A percentile compares a stretch with the other conserved stretches of the same genome.
These are phyloP conservation scores for Jaenimonas drosophilae DNA, from an alignment of 208 protist species.

Conservation along the genomic window DNA sequence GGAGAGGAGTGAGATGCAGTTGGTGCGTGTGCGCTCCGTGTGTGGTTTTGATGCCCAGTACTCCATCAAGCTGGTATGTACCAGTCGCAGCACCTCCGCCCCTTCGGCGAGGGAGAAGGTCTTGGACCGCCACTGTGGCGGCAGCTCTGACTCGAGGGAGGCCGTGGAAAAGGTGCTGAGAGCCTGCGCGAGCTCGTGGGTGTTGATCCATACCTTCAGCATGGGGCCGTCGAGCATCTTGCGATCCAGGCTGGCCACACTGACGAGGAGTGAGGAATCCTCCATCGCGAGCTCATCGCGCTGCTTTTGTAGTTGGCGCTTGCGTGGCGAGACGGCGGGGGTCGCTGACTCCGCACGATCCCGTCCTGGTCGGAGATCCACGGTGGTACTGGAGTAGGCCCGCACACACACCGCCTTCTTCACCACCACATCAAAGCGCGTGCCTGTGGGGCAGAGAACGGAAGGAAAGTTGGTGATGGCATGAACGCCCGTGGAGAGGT, in stretches of 20 bases:
- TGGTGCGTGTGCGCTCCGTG: constrained; percentile 57
- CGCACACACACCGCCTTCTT: constrained; percentile 47
- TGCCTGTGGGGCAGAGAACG: constrained; percentile 55
- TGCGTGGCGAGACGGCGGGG: no score
- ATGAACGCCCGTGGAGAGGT: constrained; percentile 25
- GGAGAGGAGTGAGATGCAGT: constrained; percentile 66
- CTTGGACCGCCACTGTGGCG: constrained; percentile 71
- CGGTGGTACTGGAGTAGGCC: constrained; percentile 49
- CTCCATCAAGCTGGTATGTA: constrained; percentile 31
- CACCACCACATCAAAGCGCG: constrained; percentile 64
- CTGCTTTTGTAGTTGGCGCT: no score
- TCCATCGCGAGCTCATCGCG: no score
- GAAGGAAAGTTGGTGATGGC: constrained; percentile 63
- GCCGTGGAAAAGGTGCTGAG: constrained; percentile 42
- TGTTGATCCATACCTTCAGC: constrained; percentile 63
- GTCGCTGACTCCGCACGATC: no score
- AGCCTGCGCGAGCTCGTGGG: constrained; percentile 52
- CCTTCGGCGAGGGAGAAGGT: constrained; percentile 66
- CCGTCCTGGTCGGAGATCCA: constrained; percentile 5
- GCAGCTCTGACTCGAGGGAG: constrained; percentile 66
- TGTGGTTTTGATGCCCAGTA: constrained; percentile 63
- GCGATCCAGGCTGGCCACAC: no score
- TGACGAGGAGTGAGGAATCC: no score
- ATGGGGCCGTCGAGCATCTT: constrained; percentile 40
- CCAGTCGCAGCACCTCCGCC: constrained; percentile 56